These are phyloP conservation scores for Gymnopilus dilepis DNA, from an alignment of 768 basidiomycete genomes.

Conservation along the genomic window DNA sequence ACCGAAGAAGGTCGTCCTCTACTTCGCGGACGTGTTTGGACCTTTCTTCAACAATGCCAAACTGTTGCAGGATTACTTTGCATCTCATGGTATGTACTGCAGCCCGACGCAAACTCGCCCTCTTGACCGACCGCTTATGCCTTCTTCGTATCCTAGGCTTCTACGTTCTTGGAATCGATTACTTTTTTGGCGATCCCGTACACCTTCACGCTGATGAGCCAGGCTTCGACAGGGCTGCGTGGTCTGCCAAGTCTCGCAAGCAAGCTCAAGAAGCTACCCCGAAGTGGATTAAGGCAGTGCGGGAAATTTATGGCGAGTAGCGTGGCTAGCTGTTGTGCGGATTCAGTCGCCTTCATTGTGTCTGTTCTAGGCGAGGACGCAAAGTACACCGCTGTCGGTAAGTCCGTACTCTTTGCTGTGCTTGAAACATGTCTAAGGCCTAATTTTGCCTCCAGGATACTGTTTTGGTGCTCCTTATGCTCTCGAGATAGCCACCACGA, in stretches of 20 bases:
- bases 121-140: slow-evolving; percentile 15
- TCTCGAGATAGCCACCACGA: slow-evolving; percentile 49
- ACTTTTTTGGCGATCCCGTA: slow-evolving; percentile 65
- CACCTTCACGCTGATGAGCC: slow-evolving; percentile 40
- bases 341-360: neutral
- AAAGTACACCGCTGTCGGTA: slow-evolving; percentile 54
- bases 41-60: slow-evolving; percentile 63
- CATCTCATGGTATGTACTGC: slow-evolving; percentile 38
- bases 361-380: slow-evolving; percentile 31
- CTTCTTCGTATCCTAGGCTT: slow-evolving; percentile 46
- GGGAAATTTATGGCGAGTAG: slow-evolving; percentile 49
- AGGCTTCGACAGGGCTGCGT: slow-evolving; percentile 43
- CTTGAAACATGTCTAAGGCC: neutral
- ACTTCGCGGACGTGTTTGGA: slow-evolving; percentile 62
- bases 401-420: slow-evolving; percentile 6
- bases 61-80: slow-evolving; percentile 68
- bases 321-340: slow-evolving; percentile 10
- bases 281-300: slow-evolving; percentile 58
- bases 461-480: slow-evolving; percentile 63
- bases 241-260: slow-evolving; percentile 42
- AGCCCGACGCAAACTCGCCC: neutral
- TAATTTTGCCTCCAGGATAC: slow-evolving; percentile 46
- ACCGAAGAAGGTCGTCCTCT: slow-evolving; percentile 52
- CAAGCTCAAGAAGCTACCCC: slow-evolving; percentile 47
- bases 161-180: slow-evolving; percentile 63